A percentile compares a stretch with the other conserved stretches of the same genome.
phyloP scores from a whole-genome alignment of 768 basidiomycete genomes.

The Gloeostereum incarnatum region DNA sequence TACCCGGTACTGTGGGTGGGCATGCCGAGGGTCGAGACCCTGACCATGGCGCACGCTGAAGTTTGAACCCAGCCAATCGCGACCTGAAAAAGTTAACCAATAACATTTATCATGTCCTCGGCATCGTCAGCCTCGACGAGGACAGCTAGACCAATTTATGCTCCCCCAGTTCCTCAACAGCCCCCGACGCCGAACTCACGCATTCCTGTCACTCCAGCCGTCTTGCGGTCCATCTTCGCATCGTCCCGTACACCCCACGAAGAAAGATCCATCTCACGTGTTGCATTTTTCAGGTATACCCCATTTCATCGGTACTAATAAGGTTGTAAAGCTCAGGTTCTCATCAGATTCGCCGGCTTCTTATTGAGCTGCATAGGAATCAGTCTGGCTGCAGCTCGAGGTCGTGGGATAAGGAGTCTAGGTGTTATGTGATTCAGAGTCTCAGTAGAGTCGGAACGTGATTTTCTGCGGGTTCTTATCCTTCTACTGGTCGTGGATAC shows the following conservation, averaged over 20 bases:
- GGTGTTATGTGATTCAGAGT: conserved; percentile 48
- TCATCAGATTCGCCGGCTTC: conserved; percentile 68
- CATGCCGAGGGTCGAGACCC: too few species aligned
- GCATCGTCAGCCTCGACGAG: conserved; percentile 38
- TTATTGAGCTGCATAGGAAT: conserved; percentile 76
- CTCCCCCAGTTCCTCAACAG: conserved; percentile 17
- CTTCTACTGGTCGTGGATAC: too few species aligned
- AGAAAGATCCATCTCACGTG: conserved; percentile 74
- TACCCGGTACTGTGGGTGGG: too few species aligned
- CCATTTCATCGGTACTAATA: conserved; percentile 2
- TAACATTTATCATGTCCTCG: conserved; percentile 29
- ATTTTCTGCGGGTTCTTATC: too few species aligned
- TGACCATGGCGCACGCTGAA: too few species aligned
- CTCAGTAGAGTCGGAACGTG: too few species aligned
- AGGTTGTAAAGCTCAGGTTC: conserved; percentile 2
- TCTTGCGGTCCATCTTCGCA: conserved; percentile 76
- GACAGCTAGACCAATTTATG: too few species aligned
- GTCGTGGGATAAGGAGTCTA: conserved; percentile 58
- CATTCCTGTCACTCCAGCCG: conserved; percentile 78
- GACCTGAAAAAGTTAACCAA: too few species aligned
- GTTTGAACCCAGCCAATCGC: too few species aligned
- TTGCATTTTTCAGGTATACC: conserved; percentile 76
- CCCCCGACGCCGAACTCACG: conserved; percentile 43
- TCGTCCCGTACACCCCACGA: conserved; percentile 76
- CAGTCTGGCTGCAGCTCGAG: conserved; percentile 63